Evolutionary conservation across 225 moss, liverwort and hornwort species (phyloP), one percentile per base, ranked within the genome.

Genomic region (Polytrichum formosum): DNA sequence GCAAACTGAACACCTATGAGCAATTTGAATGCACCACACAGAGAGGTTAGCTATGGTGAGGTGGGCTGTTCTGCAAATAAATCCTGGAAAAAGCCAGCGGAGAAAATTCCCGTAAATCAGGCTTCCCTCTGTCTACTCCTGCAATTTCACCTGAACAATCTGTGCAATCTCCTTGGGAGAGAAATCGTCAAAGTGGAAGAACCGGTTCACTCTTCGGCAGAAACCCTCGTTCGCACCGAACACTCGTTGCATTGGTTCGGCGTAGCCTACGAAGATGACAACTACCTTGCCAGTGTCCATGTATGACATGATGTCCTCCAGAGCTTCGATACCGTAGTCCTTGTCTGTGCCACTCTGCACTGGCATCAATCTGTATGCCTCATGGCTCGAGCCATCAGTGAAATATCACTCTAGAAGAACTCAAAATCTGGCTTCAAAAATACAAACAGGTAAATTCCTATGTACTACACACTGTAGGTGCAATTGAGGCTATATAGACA

Each of bases 281-380:
- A 75, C 65, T n/a, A 79, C 21, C 29, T 62, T 78, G 28, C 78
- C 78, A 5, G 60, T 65, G 21, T 74, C 79, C 79, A 79, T 75
- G 29, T 70, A 56, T 5, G 72, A 70, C 79, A 79, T 79, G 0
- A 79, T 75, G 28, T 75, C 79, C 28, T 78, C 78, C 62, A 78
- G 63, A 33, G 78, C 78, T 63, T 79, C 79, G 2, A 74, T 19
- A 21, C 79, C 79, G 26, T 67, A 78, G 30, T 78, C 78, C 18
- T 78, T 73, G 54, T 68, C 73, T 5, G 28, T 66, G 56, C 69
- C 63, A 69, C 53, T 55, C 30, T 64, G 64, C 13, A 70, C 56
- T 17, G 75, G 79, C 68, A 79, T 74, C 55, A 79, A 55, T 31
- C 75, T 67, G 70, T 79, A 79, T 13, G 75, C 79, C 65, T 79